phyloP scores from a whole-genome alignment of 257 asterid genomes.

The Solanum paucissectum region DNA sequence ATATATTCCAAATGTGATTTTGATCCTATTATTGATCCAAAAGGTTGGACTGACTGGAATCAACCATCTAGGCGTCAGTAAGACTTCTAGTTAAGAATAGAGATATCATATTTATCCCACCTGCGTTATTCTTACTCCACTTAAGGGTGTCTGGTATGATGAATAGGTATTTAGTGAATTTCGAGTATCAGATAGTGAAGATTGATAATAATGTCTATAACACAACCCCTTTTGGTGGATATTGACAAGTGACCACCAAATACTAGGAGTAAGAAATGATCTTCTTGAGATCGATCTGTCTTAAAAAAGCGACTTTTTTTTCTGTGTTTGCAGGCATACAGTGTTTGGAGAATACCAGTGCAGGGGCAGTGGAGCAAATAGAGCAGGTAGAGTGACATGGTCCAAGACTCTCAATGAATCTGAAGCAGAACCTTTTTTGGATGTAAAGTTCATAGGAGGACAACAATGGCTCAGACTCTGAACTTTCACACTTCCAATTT shows the following conservation, averaged over 20 bases:
- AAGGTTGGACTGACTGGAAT: slow-evolving; percentile 72
- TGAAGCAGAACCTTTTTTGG: slow-evolving; percentile 37
- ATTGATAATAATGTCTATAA: no score
- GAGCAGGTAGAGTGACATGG: slow-evolving; percentile 45
- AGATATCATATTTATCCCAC: background rate
- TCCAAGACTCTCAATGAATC: slow-evolving; percentile 27
- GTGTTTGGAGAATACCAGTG: slow-evolving; percentile 57
- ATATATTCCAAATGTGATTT: slow-evolving; percentile 37
- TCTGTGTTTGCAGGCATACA: slow-evolving; percentile 30
- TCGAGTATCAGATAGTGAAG: no score
- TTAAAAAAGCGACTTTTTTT: background rate
- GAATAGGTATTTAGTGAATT: background rate
- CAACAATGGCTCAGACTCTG: slow-evolving; percentile 45
- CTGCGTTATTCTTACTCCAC: background rate
- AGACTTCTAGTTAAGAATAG: background rate
- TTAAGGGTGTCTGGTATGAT: background rate
- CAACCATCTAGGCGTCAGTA: background rate
- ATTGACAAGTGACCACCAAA: background rate
- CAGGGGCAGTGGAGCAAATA: slow-evolving; percentile 58
- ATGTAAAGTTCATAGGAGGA: slow-evolving; percentile 41
- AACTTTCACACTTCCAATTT: background rate
- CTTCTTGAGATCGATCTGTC: background rate
- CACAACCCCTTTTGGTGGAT: background rate
- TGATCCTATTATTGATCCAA: slow-evolving; percentile 24
- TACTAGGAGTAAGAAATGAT: background rate